Evolutionary conservation across 2,329 filamentous ascomycete genomes (phyloP), one percentile per base, ranked within the genome.

Genomic region (Diaporthe sp.): DNA sequence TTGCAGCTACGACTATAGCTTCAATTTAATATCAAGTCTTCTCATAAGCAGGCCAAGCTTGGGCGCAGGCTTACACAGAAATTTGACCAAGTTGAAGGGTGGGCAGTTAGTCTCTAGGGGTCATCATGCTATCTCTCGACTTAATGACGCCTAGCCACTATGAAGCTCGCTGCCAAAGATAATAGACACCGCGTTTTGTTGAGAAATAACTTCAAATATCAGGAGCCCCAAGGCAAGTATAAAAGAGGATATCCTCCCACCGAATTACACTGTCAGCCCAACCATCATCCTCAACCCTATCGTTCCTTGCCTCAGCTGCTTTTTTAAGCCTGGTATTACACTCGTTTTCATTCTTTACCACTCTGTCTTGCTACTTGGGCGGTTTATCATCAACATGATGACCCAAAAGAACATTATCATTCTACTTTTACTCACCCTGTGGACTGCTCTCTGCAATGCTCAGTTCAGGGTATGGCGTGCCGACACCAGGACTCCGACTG

Each of bases 381-480:
- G 61, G 12, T n/a, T 17, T 8, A 35, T 15, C 30, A 4, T 50
- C 61, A 66, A 50, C 1, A 66, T 66, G 61, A 50, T 66, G 30
- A 19, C 9, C 42, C 28, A 8, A 17, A 3, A n/a, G 22, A 66
- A 50, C 6, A 66, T 35, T 50, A 50, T 66, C 19, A 66, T 66
- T n/a, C 12, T 66, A 33, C 28, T 66, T 2, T 28, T 45, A 28
- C 42, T 66, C 42, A 66, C 35, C 9, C 25, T 66, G 13, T 66
- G 61, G 61, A 4, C 61, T 35, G 38, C 61, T 17, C 42, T 66
- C 19, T 66, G 61, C 28, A 66, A 50, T 35, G 61, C 61, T 9
- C 42, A 66, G 19, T 66, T 66, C 28, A 50, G 61, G 4, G 61
- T 66, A 4, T 66, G 61, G 61, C 61, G 61, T 19, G 61, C 61